Conservation (phyloP, 805 yeast genomes). For the Kregervanrija fluxuum region DNA sequence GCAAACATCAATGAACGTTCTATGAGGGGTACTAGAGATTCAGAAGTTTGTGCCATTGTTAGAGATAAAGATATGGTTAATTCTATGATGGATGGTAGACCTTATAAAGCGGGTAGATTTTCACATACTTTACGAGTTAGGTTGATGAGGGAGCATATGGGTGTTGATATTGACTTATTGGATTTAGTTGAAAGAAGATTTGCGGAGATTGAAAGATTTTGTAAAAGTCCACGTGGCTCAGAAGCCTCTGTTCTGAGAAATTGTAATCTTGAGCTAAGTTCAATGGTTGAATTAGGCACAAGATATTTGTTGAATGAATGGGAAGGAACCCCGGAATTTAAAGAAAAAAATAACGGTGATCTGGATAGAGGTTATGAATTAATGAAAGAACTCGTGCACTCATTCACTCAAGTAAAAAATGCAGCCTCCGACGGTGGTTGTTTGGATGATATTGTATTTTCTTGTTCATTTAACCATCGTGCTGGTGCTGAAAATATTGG, state of each 20-base stretch:
- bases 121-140: slow-evolving; percentile 85
- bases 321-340: slow-evolving; percentile 25
- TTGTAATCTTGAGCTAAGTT: slow-evolving; percentile 39
- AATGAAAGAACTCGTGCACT: slow-evolving; percentile 14
- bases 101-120: slow-evolving; percentile 76
- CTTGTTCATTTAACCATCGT: slow-evolving; percentile 69
- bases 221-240: slow-evolving; percentile 34
- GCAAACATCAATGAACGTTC: slow-evolving; percentile 97
- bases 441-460: slow-evolving; percentile 23
- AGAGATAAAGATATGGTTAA: slow-evolving; percentile 74
- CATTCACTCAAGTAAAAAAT: slow-evolving; percentile 17
- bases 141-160: slow-evolving; percentile 94
- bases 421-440: slow-evolving; percentile 10
- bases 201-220: slow-evolving; percentile 38
- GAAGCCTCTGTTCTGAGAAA: slow-evolving; percentile 34
- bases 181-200: slow-evolving; percentile 78
- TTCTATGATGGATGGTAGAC: slow-evolving; percentile 71
- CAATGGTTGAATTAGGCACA: slow-evolving; percentile 70
- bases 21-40: slow-evolving; percentile 88
- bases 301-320: slow-evolving; percentile 51
- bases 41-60: slow-evolving; percentile 86
- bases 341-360: slow-evolving; percentile 6
- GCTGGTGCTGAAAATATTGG: slow-evolving; percentile 88
- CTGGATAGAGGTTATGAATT: slow-evolving; percentile 11
- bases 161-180: slow-evolving; percentile 81